Evolutionary conservation across 108 stramenopile species (phyloP).

Genomic region (Pelagomonas calceolata): DNA sequence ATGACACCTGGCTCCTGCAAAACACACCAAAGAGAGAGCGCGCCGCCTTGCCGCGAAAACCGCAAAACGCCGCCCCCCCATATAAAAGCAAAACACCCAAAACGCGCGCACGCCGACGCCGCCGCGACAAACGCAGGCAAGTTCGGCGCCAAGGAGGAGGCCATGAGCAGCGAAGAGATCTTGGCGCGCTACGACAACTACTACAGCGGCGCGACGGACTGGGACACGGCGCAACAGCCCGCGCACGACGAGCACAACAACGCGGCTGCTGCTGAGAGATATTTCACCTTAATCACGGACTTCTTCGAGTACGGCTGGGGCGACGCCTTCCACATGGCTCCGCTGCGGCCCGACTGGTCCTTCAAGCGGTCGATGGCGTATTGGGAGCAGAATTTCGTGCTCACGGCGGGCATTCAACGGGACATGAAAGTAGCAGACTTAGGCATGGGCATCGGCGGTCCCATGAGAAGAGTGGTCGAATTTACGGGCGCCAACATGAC

Average conservation of each 20-base stretch:
- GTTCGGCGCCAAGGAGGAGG: not conserved
- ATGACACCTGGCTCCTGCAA: no score
- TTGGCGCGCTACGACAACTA: not conserved
- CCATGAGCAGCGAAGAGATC: not conserved
- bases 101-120: not conserved
- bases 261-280: not conserved
- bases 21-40: no score
- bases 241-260: not conserved
- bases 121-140: no score
- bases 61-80: no score
- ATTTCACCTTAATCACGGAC: not conserved
- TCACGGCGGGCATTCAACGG: not conserved
- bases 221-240: not conserved
- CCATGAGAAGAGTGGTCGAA: not conserved
- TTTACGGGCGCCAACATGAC: not conserved
- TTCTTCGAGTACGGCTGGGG: constrained; percentile 2
- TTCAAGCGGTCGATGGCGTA: not conserved
- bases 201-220: not conserved
- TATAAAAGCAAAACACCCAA: no score
- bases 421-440: not conserved
- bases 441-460: not conserved
- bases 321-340: not conserved
- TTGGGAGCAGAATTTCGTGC: not conserved
- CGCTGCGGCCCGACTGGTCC: not conserved
- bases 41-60: no score